These are phyloP conservation scores for Chloromonas sp. DNA, from an alignment of 163 green algal genomes.

Conservation along the genomic window DNA sequence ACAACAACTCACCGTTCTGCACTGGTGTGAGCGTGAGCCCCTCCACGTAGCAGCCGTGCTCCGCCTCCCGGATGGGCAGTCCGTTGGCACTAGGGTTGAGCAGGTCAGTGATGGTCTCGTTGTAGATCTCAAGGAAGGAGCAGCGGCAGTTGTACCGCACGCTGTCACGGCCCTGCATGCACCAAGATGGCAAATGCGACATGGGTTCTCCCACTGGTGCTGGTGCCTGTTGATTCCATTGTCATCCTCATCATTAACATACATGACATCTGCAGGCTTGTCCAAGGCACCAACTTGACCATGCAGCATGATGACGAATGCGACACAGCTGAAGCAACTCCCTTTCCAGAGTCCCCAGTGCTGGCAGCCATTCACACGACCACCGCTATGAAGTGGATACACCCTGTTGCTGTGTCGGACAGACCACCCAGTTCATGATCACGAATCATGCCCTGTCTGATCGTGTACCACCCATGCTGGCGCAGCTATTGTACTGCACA, in stretches of 20 bases:
- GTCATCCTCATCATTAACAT: not conserved
- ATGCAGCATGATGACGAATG: not conserved
- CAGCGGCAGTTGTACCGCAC: constrained; percentile 50
- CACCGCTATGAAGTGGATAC: not conserved
- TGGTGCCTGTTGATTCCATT: not conserved
- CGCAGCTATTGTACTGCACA: too few relatives aligned
- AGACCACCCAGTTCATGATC: not conserved
- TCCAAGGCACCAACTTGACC: not conserved
- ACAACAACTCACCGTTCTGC: constrained; percentile 50
- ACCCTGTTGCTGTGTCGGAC: not conserved
- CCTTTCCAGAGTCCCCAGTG: not conserved
- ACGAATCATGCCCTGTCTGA: not conserved
- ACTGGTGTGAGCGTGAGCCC: constrained; percentile 61
- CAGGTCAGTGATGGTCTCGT: constrained; percentile 89
- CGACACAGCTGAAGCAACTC: not conserved
- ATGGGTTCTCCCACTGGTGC: not conserved
- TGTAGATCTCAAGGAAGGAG: constrained; percentile 94
- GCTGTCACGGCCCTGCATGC: constrained; percentile 19
- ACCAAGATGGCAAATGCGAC: not conserved
- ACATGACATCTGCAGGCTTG: not conserved
- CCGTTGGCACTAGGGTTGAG: constrained; percentile 53
- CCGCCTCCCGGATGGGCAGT: constrained; percentile 66
- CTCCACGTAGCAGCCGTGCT: constrained; percentile 72
- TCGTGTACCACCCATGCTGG: too few relatives aligned
- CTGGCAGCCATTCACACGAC: not conserved